Base-by-base conservation (phyloP, 192 early-diverging fungal species). In the Allomyces arbusculus region DNA sequence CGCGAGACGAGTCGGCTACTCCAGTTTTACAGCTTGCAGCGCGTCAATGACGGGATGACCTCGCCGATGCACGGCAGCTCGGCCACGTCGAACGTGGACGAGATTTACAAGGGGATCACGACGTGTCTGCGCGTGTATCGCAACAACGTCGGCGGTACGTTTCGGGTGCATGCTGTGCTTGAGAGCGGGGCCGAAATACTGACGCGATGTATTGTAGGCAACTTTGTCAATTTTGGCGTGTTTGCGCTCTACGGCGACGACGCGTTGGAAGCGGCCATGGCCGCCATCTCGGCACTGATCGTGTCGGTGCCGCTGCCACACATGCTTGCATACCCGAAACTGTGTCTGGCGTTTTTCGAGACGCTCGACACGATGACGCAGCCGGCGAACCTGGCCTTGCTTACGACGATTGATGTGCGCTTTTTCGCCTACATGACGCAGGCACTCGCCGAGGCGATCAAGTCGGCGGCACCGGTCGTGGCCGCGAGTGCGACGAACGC, bases 151-250 rank as follows among this genome's bases (percentile, higher is more conserved):
- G 63, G 61, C 24, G 50, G 19, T 24, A 63, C 3, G 3, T 45
- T 28, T 16, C 55, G 43, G 7, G 23, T 45, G 63, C 44, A 25
- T 55, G 6, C 44, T n/a, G 66, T 55, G 61, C 12, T 70, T 77
- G 79, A 43, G 87, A 88, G 76, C 91, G 91, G 74, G 88, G 88
- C 40, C 62, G 76, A 69, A 63, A 89, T 87, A 1, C 67, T 93
- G 65, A 78, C 79, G 58, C 78, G 79, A 7, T 77, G 87, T 3
- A 40, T 40, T 8, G 23, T 69, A 6, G 92, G 92, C 65, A 80
- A 83, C 64, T 95, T 93, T 70, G 88, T 92, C 55, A 89, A 87
- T 45, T 91, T 95, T 76, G 90, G 90, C n/a, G 88, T 93, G 43
- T 89, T 93, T 76, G 82, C 82, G 63, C 76, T 95, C 26, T 95